These are phyloP conservation scores for Dryadomyces sulphureus DNA, from an alignment of 2,329 filamentous ascomycete genomes.

Conservation along the genomic window DNA sequence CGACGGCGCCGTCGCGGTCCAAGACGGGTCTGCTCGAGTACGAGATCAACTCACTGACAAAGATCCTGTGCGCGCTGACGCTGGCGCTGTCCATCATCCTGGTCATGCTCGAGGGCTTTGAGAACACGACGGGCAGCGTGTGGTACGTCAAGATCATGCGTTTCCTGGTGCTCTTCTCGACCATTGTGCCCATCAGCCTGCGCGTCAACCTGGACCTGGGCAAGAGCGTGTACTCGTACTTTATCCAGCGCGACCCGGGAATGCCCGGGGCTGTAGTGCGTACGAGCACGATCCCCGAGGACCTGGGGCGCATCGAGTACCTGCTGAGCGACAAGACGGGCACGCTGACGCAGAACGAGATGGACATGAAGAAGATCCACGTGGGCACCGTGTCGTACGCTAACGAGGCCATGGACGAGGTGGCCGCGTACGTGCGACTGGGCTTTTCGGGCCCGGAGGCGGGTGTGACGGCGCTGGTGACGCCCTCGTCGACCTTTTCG, in stretches of 20 bases:
- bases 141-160: constrained; percentile 98
- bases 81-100: constrained; percentile 74
- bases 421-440: constrained; percentile 70
- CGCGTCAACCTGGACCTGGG: constrained; percentile 95
- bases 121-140: constrained; percentile 44
- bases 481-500: constrained; percentile 57
- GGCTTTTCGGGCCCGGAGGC: constrained; percentile 47
- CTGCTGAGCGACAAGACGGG: constrained; percentile 94
- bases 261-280: constrained; percentile 88
- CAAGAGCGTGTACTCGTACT: constrained; percentile 89
- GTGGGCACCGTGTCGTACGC: constrained; percentile 96
- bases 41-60: constrained; percentile 94
- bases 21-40: constrained; percentile 89
- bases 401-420: constrained; percentile 98
- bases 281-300: constrained; percentile 94
- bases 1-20: constrained; percentile 78
- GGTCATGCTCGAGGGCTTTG: constrained; percentile 74
- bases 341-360: constrained; percentile 94
- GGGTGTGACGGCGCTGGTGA: constrained; percentile 41
- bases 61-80: constrained; percentile 85
- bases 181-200: constrained; percentile 92
- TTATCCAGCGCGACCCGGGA: constrained; percentile 80
- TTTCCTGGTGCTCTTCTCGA: constrained; percentile 98
- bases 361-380: constrained; percentile 98
- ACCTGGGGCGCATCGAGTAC: constrained; percentile 90